Percentiles rank a stretch among this genome's conserved stretches.
phyloP scores from a whole-genome alignment of 106 monocot species.

The Gastrodia elata region DNA sequence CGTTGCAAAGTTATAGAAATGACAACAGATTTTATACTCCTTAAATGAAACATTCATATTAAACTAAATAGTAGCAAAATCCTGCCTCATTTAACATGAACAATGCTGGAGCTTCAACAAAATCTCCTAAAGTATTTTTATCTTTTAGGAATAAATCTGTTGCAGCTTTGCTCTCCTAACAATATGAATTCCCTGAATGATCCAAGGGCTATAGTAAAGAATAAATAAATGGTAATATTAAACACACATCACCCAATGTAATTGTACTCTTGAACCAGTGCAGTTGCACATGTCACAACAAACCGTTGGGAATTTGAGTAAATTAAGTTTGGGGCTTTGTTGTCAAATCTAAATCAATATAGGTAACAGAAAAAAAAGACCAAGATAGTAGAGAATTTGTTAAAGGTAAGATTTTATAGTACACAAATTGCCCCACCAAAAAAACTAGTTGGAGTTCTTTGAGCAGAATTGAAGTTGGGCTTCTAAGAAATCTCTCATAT shows the following conservation, averaged over 20 bases:
- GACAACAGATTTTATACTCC: neutral
- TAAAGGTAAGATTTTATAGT: too few relatives aligned
- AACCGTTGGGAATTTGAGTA: too few relatives aligned
- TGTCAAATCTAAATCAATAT: too few relatives aligned
- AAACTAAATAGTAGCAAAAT: neutral
- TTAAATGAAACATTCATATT: neutral
- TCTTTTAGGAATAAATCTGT: too few relatives aligned
- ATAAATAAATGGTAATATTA: too few relatives aligned
- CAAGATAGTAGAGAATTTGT: too few relatives aligned
- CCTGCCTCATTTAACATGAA: neutral
- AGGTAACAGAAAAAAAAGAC: too few relatives aligned
- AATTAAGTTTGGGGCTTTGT: too few relatives aligned
- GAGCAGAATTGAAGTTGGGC: neutral
- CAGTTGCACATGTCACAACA: too few relatives aligned
- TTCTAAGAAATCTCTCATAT: neutral
- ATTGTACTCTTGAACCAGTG: too few relatives aligned
- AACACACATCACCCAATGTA: too few relatives aligned
- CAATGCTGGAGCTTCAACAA: neutral
- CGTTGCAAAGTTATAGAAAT: slow-evolving; percentile 9
- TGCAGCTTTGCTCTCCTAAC: neutral
- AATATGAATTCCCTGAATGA: neutral
- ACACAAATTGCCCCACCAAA: too few relatives aligned
- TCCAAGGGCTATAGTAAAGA: neutral
- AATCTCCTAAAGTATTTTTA: neutral
- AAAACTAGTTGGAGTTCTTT: neutral